phyloP scores from a whole-genome alignment of 495 filamentous ascomycete genomes.

The Aspergillus kassunensis region DNA sequence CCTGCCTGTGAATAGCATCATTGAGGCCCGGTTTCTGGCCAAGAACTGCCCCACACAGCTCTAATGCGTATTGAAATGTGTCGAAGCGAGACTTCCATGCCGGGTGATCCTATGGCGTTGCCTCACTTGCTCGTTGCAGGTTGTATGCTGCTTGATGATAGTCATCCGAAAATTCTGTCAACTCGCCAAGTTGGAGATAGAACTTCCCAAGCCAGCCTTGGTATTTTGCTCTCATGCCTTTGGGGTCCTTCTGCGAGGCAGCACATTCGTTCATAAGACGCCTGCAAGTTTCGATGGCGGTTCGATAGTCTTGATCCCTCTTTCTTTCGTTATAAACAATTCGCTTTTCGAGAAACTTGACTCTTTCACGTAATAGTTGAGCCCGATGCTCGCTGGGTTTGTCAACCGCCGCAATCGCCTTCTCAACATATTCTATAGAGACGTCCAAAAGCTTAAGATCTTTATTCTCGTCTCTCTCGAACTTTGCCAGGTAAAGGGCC shows the following conservation, averaged over 20 bases:
- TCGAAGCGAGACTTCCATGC: background rate
- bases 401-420: background rate
- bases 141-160: background rate
- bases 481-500: background rate
- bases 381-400: background rate
- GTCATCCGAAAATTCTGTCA: background rate
- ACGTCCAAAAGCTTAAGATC: background rate
- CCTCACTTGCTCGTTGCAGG: background rate
- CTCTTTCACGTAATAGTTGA: background rate
- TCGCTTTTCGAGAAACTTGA: background rate
- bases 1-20: background rate
- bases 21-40: background rate
- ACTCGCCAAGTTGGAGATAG: background rate
- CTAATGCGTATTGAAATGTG: background rate
- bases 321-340: background rate
- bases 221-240: background rate
- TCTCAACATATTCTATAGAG: background rate
- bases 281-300: background rate
- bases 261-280: background rate
- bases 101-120: background rate
- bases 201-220: background rate
- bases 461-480: background rate
- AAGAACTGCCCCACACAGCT: background rate
- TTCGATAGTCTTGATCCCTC: background rate
- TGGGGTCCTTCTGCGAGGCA: background rate